Evolutionary conservation across 371 early-diverging fungal species (phyloP).

Genomic region (Fennellomyces sp.): DNA sequence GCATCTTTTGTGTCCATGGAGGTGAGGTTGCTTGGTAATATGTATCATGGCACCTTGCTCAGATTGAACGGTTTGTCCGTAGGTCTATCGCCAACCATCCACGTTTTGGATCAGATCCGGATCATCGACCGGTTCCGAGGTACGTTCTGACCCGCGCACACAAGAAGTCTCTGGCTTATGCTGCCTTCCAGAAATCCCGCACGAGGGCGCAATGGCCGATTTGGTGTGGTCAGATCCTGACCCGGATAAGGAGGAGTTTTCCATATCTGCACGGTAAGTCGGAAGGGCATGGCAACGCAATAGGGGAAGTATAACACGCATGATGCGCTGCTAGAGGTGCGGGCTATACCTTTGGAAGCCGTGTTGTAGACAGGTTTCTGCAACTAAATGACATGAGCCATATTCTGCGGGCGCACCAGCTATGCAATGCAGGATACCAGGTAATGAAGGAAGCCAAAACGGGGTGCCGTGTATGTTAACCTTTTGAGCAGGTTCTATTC

Average conservation of each 20-base stretch:
- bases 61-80: neutral
- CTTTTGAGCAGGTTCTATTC: slow-evolving; percentile 62
- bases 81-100: slow-evolving; percentile 91
- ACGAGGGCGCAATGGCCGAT: slow-evolving; percentile 99
- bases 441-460: slow-evolving; percentile 29
- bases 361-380: slow-evolving; percentile 85
- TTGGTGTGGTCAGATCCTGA: slow-evolving; percentile 99
- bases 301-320: neutral
- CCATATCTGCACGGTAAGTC: slow-evolving; percentile 80
- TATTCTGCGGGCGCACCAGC: slow-evolving; percentile 94
- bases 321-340: slow-evolving; percentile 71
- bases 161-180: neutral
- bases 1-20: slow-evolving; percentile 96
- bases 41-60: neutral
- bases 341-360: slow-evolving; percentile 90
- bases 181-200: slow-evolving; percentile 82
- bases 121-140: slow-evolving; percentile 90
- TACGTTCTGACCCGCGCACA: slow-evolving; percentile 21
- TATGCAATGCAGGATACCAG: slow-evolving; percentile 96
- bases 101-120: slow-evolving; percentile 91
- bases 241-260: slow-evolving; percentile 79
- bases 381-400: slow-evolving; percentile 85
- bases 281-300: neutral
- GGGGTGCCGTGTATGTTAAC: neutral
- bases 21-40: slow-evolving; percentile 53